Evolutionary conservation across 2,329 filamentous ascomycete genomes (phyloP), one percentile per base, ranked within the genome.

Genomic region (Celoporthe dispersa): DNA sequence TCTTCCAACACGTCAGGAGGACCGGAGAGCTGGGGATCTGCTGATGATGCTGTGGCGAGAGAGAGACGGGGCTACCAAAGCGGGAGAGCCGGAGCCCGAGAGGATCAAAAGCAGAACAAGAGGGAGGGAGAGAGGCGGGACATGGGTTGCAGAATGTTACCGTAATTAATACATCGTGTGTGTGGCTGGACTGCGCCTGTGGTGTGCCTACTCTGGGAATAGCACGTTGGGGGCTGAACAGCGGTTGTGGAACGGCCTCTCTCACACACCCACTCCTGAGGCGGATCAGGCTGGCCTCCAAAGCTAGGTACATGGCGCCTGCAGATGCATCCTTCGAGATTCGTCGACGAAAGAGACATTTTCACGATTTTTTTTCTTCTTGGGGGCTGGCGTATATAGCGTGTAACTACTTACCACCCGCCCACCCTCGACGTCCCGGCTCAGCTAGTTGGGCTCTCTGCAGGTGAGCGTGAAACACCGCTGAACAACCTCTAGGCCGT

Each of bases 191-290:
- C 31, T 37, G 22, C 8, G 31, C 16, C 14, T 14, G 22, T 60
- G 57, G 57, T 60, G 57, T 60, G 57, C 22, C 57, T 60, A 9
- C 19, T 60, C 57, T 60, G 22, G 57, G 57, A 31, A 60, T 60
- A 60, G 57, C 22, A 22, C 31, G 33, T 60, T 60, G 57, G 57
- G 57, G 57, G 57, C 57, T 37, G 57, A 60, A 48, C 44, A 22
- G 33, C 57, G 33, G 33, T n/a, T 60, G 57, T 60, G 57, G 31
- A 60, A 60, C 57, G 11, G 11, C 9, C 31, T 25, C 7, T 9
- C 37, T 33, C 57, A 3, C 25, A 14, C 35, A 12, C 37, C 37
- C 37, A 8, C 37, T 33, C 12, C 33, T 37, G 57, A n/a, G 31
- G 8, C 16, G 19, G 22, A 25, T 33, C 19, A 60, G 31, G 33